A percentile compares a stretch with the other conserved stretches of the same genome.
Conservation (phyloP, 164 flowering plant species). For the Dillenia suffruticosa region DNA sequence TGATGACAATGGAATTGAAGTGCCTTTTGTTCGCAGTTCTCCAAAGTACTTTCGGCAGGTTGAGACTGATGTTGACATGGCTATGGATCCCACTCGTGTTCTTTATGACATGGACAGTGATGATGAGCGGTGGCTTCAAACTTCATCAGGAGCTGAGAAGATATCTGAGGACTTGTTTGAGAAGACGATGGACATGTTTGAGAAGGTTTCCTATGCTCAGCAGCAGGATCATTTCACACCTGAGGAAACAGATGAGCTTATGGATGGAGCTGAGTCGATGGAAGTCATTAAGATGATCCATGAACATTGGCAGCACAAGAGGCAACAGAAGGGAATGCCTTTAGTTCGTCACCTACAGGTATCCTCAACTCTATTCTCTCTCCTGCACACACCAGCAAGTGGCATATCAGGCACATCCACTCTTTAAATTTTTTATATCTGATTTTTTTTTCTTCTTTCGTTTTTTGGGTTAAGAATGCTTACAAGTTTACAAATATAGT, state of each 20-base stretch:
- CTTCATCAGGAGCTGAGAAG: slow-evolving; percentile 23
- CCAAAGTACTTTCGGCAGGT: slow-evolving; percentile 63
- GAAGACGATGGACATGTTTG: slow-evolving; percentile 79
- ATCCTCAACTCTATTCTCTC: background rate
- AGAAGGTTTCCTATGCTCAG: slow-evolving; percentile 70
- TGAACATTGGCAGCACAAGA: slow-evolving; percentile 77
- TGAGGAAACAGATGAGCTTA: slow-evolving; percentile 62
- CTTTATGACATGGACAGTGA: slow-evolving; percentile 99
- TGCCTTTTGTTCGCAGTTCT: slow-evolving; percentile 48
- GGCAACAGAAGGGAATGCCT: slow-evolving; percentile 74
- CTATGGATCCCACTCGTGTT: slow-evolving; percentile 64
- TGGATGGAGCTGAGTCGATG: slow-evolving; percentile 46
- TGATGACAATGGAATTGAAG: slow-evolving; percentile 50
- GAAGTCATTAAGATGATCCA: slow-evolving; percentile 45
- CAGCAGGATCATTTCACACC: slow-evolving; percentile 54
- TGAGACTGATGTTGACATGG: slow-evolving; percentile 85
- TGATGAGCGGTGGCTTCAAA: slow-evolving; percentile 74
- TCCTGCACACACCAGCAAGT: no score
- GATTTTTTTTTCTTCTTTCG: no score
- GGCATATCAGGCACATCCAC: no score
- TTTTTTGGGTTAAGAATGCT: no score
- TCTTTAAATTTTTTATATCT: no score
- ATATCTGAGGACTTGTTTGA: slow-evolving; percentile 76
- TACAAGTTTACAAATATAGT: no score
- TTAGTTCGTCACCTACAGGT: slow-evolving; percentile 96